A percentile compares a stretch with the other conserved stretches of the same genome.
Conservation (phyloP, 805 yeast species). For the Myxozyma geophila region DNA sequence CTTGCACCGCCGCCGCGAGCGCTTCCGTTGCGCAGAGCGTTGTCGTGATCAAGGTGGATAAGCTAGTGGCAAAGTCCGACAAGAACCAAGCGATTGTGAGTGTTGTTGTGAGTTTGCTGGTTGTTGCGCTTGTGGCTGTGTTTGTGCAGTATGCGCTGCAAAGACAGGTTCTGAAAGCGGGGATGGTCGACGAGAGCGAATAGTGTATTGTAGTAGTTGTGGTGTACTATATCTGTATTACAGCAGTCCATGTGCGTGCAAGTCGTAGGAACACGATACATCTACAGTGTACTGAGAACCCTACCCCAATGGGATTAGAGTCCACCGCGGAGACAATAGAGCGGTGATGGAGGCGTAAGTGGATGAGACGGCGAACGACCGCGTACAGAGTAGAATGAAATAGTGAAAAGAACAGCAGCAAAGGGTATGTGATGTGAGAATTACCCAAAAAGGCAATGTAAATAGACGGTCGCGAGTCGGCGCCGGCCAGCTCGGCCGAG, state of each 20-base stretch:
- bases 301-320: too few relatives aligned
- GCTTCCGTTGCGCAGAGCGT: conserved; percentile 79
- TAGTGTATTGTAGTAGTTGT: background rate
- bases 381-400: too few relatives aligned
- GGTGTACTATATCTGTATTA: background rate
- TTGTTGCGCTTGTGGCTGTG: conserved; percentile 27
- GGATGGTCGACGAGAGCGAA: background rate
- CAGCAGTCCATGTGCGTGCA: too few relatives aligned
- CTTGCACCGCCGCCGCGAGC: conserved; percentile 68
- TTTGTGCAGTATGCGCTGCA: conserved; percentile 28
- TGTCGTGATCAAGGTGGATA: conserved; percentile 61
- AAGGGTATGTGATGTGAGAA: background rate
- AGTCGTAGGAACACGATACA: too few relatives aligned
- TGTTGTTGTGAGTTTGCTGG: conserved; percentile 20
- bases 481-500: background rate
- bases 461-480: background rate
- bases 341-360: too few relatives aligned
- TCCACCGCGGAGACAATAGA: too few relatives aligned
- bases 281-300: too few relatives aligned
- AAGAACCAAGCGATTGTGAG: conserved; percentile 7
- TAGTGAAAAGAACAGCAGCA: background rate
- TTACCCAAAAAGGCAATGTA: background rate
- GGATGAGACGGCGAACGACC: too few relatives aligned
- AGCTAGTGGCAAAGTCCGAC: conserved; percentile 8
- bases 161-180: conserved; percentile 10